Percentiles rank a stretch among this genome's conserved stretches.
Evolutionary conservation across 1,284 basidiomycete genomes (phyloP).

Genomic region (Leccinum insolens): DNA sequence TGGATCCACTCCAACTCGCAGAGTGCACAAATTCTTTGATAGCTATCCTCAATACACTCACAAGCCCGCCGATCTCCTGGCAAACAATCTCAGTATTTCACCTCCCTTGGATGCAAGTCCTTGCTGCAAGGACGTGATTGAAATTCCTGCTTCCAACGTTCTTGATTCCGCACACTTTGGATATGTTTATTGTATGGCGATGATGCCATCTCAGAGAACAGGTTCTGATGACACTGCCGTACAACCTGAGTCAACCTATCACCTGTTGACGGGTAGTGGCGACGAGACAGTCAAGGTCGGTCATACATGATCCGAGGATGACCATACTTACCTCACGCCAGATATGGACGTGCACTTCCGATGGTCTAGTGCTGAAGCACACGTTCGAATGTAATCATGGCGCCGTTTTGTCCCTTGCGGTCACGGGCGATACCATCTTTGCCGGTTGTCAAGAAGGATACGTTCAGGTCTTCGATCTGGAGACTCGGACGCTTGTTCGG

Average conservation of each 20-base stretch:
- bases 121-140: conserved; percentile 43
- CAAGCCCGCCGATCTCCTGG: conserved; percentile 61
- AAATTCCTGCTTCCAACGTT: conserved; percentile 70
- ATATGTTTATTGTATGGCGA: conserved; percentile 88
- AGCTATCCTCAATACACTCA: conserved; percentile 74
- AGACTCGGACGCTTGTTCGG: conserved; percentile 84
- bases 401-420: conserved; percentile 80
- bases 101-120: conserved; percentile 19
- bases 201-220: conserved; percentile 48
- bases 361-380: conserved; percentile 51
- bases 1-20: conserved; percentile 52
- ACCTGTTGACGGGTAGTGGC: conserved; percentile 84
- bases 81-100: conserved; percentile 50
- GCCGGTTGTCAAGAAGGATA: conserved; percentile 94
- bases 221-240: conserved; percentile 38
- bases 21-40: conserved; percentile 81
- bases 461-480: conserved; percentile 90
- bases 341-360: conserved; percentile 74
- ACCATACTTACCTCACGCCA: conserved; percentile 28
- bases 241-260: conserved; percentile 40
- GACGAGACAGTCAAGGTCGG: conserved; percentile 85
- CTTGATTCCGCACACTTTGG: conserved; percentile 91
- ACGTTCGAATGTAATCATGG: conserved; percentile 68
- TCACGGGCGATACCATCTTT: conserved; percentile 80
- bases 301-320: conserved; percentile 1